Percentiles rank a stretch among this genome's conserved stretches.
Conservation (phyloP, 1,139 yeast genomes). For the Sugiyamaella castrensis region DNA sequence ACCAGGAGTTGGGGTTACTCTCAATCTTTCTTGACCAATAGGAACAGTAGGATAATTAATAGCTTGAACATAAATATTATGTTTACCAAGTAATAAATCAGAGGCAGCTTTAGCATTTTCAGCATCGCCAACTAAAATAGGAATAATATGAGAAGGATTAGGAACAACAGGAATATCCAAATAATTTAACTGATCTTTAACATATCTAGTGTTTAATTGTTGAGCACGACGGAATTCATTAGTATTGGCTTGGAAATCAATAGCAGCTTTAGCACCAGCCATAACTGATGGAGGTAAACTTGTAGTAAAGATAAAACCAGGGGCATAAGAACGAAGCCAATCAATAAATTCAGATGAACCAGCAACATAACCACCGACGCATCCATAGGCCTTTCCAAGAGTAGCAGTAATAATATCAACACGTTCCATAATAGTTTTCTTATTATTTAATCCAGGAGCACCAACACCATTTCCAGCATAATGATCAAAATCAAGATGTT, state of each 20-base stretch:
- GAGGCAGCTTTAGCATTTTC: conserved; percentile 88
- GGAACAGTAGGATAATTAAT: conserved; percentile 98
- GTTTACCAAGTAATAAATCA: conserved; percentile 78
- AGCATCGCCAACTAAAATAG: conserved; percentile 92
- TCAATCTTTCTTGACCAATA: conserved; percentile 89
- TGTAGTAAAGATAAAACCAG: conserved; percentile 96
- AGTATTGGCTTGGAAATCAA: conserved; percentile 78
- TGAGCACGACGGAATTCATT: conserved; percentile 76
- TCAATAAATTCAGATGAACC: conserved; percentile 81
- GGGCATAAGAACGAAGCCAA: conserved; percentile 95
- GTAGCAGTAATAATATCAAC: conserved; percentile 97
- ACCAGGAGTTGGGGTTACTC: conserved; percentile 98
- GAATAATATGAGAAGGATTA: conserved; percentile 96
- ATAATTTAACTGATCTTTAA: conserved; percentile 64
- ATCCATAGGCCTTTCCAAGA: conserved; percentile 93
- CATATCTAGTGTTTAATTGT: conserved; percentile 81
- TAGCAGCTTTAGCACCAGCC: conserved; percentile 92
- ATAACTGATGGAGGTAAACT: conserved; percentile 95
- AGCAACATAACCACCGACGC: conserved; percentile 97
- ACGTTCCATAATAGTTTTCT: conserved; percentile 77
- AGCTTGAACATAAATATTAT: conserved; percentile 92
- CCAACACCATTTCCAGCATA: conserved; percentile 43
- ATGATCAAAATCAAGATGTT: conserved; percentile 83
- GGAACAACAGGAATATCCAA: conserved; percentile 94
- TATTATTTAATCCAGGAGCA: conserved; percentile 15